Conservation (phyloP, 169 alveolate species). For the Cryptosporidium bovis region DNA sequence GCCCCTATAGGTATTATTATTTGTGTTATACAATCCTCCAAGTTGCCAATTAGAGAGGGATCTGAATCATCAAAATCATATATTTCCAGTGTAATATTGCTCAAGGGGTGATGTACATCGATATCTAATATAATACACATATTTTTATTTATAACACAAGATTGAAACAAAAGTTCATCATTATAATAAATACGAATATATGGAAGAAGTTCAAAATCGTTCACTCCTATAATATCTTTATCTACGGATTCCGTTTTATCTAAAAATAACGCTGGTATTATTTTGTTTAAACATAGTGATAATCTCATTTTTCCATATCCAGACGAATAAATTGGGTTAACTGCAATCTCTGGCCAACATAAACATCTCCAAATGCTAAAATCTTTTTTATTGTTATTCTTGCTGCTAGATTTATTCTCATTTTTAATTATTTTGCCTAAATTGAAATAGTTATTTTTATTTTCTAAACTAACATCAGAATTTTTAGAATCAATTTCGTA, state of each 20-base stretch:
- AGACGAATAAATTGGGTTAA: constrained; percentile 38
- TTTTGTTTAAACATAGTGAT: constrained; percentile 46
- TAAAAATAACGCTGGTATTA: constrained; percentile 2
- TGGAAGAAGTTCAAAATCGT: constrained; percentile 36
- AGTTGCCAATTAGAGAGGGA: constrained; percentile 20
- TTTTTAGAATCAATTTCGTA: not conserved
- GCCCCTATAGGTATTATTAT: constrained; percentile 48
- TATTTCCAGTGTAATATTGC: constrained; percentile 16
- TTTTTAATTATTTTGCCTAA: not conserved
- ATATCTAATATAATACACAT: constrained; percentile 53
- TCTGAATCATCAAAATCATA: constrained; percentile 62
- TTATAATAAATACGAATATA: constrained; percentile 37
- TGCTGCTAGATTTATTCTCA: not conserved
- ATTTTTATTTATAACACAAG: constrained; percentile 30
- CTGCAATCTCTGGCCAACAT: constrained; percentile 54
- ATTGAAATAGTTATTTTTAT: not conserved
- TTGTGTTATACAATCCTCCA: constrained; percentile 30
- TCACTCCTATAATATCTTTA: not conserved
- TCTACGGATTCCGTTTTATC: not conserved
- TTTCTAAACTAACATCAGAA: not conserved
- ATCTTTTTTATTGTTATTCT: constrained; percentile 8
- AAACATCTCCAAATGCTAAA: constrained; percentile 69
- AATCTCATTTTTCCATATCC: constrained; percentile 68
- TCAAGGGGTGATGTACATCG: constrained; percentile 67
- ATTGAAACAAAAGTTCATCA: constrained; percentile 52